These are phyloP conservation scores for Meripilus lineatus DNA, from an alignment of 1,284 basidiomycete genomes.

Conservation along the genomic window DNA sequence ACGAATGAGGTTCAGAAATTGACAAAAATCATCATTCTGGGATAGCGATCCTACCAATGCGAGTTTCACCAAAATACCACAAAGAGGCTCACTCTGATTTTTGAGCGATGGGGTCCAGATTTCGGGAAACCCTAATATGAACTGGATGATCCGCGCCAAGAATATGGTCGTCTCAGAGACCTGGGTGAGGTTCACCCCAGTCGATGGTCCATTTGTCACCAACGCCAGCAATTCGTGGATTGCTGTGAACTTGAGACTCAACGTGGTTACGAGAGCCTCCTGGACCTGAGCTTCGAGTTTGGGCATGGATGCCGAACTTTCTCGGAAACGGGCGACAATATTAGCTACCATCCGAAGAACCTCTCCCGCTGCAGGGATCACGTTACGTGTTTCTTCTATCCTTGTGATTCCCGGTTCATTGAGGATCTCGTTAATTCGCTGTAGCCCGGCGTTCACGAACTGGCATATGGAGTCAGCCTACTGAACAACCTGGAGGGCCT, in stretches of 20 bases:
- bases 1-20: not conserved
- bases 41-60: conserved; percentile 43
- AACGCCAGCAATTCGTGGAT: conserved; percentile 34
- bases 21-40: not conserved
- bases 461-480: conserved; percentile 24
- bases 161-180: conserved; percentile 38
- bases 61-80: conserved; percentile 45
- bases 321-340: conserved; percentile 60
- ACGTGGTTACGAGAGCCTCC: conserved; percentile 45
- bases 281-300: conserved; percentile 49
- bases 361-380: conserved; percentile 57
- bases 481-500: no score
- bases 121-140: conserved; percentile 60
- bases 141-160: conserved; percentile 63
- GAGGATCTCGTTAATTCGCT: conserved; percentile 57
- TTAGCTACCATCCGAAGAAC: conserved; percentile 65
- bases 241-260: conserved; percentile 41
- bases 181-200: conserved; percentile 11
- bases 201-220: conserved; percentile 14
- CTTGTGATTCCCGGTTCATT: conserved; percentile 27
- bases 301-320: conserved; percentile 36
- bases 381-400: conserved; percentile 28
- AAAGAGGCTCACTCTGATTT: conserved; percentile 40
- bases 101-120: conserved; percentile 52
- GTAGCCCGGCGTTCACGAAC: conserved; percentile 74